phyloP scores from a whole-genome alignment of 805 yeast genomes.

The Lipomyces chichibuensis region DNA sequence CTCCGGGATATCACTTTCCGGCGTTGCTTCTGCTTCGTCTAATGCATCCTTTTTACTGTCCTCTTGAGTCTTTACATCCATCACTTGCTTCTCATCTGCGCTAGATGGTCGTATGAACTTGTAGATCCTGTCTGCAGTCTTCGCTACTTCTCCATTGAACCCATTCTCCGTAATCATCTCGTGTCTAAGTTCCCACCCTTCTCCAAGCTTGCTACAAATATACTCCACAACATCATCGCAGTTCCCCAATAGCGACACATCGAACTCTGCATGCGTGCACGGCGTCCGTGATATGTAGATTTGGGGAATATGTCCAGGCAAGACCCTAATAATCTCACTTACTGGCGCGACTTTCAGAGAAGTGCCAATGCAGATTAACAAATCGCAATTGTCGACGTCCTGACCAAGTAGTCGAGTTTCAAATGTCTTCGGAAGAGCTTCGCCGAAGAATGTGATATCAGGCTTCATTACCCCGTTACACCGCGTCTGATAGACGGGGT shows the following conservation, averaged over 20 bases:
- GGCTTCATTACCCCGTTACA: slow-evolving; percentile 83
- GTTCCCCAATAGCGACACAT: slow-evolving; percentile 68
- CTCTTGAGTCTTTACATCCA: background rate
- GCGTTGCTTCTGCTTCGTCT: background rate
- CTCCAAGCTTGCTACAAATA: slow-evolving; percentile 58
- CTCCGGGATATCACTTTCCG: background rate
- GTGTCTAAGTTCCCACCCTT: slow-evolving; percentile 55
- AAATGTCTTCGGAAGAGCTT: slow-evolving; percentile 70
- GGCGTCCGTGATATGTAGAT: slow-evolving; percentile 77
- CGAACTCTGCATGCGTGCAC: slow-evolving; percentile 75
- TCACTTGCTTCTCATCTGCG: background rate
- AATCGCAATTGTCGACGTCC: slow-evolving; percentile 72
- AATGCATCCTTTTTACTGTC: background rate
- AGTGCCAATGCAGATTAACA: slow-evolving; percentile 84
- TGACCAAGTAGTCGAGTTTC: slow-evolving; percentile 57
- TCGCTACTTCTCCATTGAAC: slow-evolving; percentile 19
- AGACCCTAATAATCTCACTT: slow-evolving; percentile 76
- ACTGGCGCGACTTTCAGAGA: slow-evolving; percentile 93
- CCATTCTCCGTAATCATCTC: slow-evolving; percentile 28
- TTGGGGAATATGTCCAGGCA: slow-evolving; percentile 78
- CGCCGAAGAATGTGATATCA: slow-evolving; percentile 90
- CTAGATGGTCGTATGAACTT: slow-evolving; percentile 7
- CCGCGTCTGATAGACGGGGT: slow-evolving; percentile 37
- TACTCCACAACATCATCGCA: slow-evolving; percentile 82
- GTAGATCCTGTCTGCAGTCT: slow-evolving; percentile 21